phyloP scores from a whole-genome alignment of 139 green algal species.

The Chlamydomonas incerta region DNA sequence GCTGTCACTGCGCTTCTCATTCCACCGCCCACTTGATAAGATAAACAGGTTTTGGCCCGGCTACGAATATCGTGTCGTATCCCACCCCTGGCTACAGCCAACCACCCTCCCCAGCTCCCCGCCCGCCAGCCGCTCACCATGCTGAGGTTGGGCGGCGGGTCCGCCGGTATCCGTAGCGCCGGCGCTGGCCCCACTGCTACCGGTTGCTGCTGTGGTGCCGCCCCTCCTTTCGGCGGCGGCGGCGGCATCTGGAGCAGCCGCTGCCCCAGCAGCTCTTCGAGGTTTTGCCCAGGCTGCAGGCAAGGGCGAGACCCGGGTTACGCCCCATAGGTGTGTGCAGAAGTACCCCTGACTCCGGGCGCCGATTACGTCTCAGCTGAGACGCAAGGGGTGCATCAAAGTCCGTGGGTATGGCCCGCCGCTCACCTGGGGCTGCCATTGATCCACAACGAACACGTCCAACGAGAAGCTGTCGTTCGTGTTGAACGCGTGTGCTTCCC shows the following conservation, averaged over 20 bases:
- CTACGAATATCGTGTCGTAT: no score
- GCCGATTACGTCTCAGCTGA: not conserved
- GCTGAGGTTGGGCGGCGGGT: conserved; percentile 22
- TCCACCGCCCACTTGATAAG: no score
- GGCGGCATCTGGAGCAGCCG: conserved; percentile 83
- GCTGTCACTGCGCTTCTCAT: no score
- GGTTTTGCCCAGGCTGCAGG: conserved; percentile 32
- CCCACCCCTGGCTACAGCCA: no score
- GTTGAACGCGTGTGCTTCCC: conserved; percentile 98
- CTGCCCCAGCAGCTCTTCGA: conserved; percentile 85
- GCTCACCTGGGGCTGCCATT: conserved; percentile 52
- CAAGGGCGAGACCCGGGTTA: no score
- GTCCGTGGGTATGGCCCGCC: conserved; percentile 14
- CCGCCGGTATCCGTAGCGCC: conserved; percentile 37
- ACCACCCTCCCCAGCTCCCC: no score
- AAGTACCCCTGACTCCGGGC: no score
- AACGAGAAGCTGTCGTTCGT: conserved; percentile 93
- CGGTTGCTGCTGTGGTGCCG: conserved; percentile 9
- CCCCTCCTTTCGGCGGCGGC: conserved; percentile 49
- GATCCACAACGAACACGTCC: conserved; percentile 97
- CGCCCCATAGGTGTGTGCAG: no score
- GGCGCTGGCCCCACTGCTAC: not conserved
- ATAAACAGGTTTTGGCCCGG: no score
- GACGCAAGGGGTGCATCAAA: not conserved
- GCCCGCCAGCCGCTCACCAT: not conserved